phyloP scores from a whole-genome alignment of 1,139 yeast species.

The Entelexis sorbosivorans region DNA sequence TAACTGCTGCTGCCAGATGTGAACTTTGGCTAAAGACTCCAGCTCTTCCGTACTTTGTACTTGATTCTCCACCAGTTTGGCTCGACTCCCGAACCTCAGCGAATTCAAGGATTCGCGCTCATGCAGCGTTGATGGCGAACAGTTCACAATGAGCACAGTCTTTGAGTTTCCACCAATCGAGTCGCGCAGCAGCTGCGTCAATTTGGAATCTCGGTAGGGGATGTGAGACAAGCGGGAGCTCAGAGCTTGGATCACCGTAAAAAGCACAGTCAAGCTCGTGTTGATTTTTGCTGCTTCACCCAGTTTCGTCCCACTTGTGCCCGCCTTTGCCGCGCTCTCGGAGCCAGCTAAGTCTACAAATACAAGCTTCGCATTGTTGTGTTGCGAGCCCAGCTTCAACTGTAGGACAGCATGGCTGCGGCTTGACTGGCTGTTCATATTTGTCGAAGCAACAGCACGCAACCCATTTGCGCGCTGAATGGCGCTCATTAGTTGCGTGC shows the following conservation, averaged over 20 bases:
- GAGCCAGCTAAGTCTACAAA: constrained; percentile 84
- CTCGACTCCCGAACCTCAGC: constrained; percentile 15
- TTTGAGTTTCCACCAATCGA: constrained; percentile 9
- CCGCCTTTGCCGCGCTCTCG: constrained; percentile 73
- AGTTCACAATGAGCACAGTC: constrained; percentile 11
- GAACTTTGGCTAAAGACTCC: background rate
- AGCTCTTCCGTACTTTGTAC: background rate
- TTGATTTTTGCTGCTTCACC: constrained; percentile 82
- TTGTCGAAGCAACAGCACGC: constrained; percentile 52
- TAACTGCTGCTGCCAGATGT: background rate
- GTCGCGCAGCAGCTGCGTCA: constrained; percentile 15
- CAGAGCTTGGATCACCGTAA: constrained; percentile 67
- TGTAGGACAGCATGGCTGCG: constrained; percentile 75
- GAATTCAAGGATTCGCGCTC: constrained; percentile 14
- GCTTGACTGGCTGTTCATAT: constrained; percentile 66
- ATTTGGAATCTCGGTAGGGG: constrained; percentile 15
- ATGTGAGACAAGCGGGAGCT: background rate
- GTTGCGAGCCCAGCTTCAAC: constrained; percentile 37
- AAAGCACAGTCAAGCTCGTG: constrained; percentile 63
- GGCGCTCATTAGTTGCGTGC: constrained; percentile 37
- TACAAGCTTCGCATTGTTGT: constrained; percentile 44
- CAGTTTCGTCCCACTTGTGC: constrained; percentile 60
- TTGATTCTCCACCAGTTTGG: constrained; percentile 5
- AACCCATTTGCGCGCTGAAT: constrained; percentile 45
- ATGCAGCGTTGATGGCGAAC: constrained; percentile 10